phyloP scores from a whole-genome alignment of 805 yeast species.

The Metschnikowia anglica region DNA sequence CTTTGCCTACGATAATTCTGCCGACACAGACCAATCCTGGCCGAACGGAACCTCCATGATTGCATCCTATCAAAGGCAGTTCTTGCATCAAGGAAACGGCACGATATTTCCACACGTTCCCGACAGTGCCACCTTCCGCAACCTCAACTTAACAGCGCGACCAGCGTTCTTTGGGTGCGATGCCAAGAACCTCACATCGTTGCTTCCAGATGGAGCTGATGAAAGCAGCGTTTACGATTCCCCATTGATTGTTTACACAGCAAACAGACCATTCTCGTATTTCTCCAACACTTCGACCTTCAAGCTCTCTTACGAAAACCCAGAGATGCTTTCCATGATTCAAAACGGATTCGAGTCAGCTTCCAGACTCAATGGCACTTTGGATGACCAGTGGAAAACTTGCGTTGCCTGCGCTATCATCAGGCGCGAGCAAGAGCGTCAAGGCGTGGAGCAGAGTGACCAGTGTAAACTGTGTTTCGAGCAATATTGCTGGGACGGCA shows the following conservation, averaged over 20 bases:
- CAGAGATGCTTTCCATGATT: conserved; percentile 26
- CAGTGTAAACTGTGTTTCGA: conserved; percentile 73
- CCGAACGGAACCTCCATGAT: conserved; percentile 44
- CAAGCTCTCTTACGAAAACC: conserved; percentile 26
- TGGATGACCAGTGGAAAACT: conserved; percentile 65
- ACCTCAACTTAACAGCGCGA: conserved; percentile 22
- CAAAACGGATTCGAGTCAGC: conserved; percentile 30
- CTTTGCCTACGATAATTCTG: conserved; percentile 41
- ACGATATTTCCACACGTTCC: conserved; percentile 31
- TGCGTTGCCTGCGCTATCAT: conserved; percentile 84
- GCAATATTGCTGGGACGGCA: conserved; percentile 76
- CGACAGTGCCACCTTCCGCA: conserved; percentile 20
- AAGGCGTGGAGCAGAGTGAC: conserved; percentile 55
- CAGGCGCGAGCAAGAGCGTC: conserved; percentile 73
- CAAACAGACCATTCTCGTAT: conserved; percentile 31
- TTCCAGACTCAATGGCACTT: conserved; percentile 52
- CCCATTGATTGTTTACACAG: conserved; percentile 32
- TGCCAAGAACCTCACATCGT: conserved; percentile 24
- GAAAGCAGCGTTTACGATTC: conserved; percentile 15
- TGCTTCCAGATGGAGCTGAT: conserved; percentile 19
- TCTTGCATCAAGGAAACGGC: conserved; percentile 25
- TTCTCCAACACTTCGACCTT: conserved; percentile 31
- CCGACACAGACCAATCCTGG: conserved; percentile 37
- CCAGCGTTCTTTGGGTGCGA: conserved; percentile 32
- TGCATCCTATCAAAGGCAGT: conserved; percentile 34